These are phyloP conservation scores for Gaeumannomyces sp. DNA, from an alignment of 2,329 filamentous ascomycete species.

Conservation along the genomic window DNA sequence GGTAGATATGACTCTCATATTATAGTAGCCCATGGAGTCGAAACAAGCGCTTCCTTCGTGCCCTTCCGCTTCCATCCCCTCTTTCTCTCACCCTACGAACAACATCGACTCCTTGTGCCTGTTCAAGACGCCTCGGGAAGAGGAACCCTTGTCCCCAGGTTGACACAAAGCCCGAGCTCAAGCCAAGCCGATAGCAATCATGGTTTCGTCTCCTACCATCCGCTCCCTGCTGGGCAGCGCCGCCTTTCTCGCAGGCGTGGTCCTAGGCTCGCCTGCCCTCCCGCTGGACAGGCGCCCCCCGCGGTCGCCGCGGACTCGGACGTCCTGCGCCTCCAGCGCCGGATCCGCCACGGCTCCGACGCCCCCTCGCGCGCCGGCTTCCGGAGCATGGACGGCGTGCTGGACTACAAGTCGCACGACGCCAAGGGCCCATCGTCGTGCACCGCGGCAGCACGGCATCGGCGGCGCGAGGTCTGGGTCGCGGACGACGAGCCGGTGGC, in stretches of 20 bases:
- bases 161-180: too few species aligned
- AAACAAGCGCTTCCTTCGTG: too few species aligned
- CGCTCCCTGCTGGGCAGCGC: constrained; percentile 12
- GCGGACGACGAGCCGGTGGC: constrained; percentile 1
- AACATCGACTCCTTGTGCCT: too few species aligned
- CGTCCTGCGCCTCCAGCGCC: constrained; percentile 11
- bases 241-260: constrained; percentile 6
- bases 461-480: not conserved
- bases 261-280: constrained; percentile 8
- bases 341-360: not conserved
- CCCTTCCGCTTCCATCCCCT: too few species aligned
- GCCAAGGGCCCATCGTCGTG: not conserved
- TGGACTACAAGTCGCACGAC: constrained; percentile 4
- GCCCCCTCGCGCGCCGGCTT: not conserved
- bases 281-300: constrained; percentile 8
- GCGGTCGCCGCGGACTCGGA: constrained; percentile 12
- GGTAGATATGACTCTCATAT: not conserved
- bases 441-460: constrained; percentile 1
- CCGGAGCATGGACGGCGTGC: constrained; percentile 3
- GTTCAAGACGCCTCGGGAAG: too few species aligned
- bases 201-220: not conserved
- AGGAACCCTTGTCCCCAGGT: too few species aligned
- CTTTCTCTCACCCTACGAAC: too few species aligned
- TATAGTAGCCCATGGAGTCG: too few species aligned
- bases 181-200: not conserved